Evolutionary conservation across 2,329 filamentous ascomycete species (phyloP), one percentile per base, ranked within the genome.

Genomic region (Cladosporium sp.): DNA sequence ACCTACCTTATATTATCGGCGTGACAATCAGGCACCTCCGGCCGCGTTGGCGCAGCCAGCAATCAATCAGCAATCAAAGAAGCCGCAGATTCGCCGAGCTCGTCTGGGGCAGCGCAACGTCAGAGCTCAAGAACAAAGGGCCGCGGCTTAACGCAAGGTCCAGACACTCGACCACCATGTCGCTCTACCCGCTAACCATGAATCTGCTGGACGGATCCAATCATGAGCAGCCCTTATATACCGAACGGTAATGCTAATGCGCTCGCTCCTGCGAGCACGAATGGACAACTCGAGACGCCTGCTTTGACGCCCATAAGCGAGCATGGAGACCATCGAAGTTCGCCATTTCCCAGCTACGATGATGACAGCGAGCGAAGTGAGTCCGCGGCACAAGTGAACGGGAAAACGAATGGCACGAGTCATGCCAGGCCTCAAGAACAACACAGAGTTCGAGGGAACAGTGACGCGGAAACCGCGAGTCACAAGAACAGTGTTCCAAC

Each of bases 241-340:
- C 34, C 54, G 6, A 56, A 42, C 22, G 47, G 39, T 34, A 40
- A 43, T 28, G 17, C 55, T 22, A 43, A 37, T 39, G 17, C 36
- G 3, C 47, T 51, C 17, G 20, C 25, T 12, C 45, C 49, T 30
- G 22, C 49, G 25, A 37, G 25, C 9, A 28, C 47, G 19, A 59
- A 63, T 25, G 59, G 57, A 34, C 66, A 70, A 50, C 65, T 70
- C 15, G 61, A 65, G 14, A 68, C 69, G 34, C 68, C 69, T 20
- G 64, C 66, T 2, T 59, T 71, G 38, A 66, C 67, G 14, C 69
- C 69, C 14, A 67, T 69, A 51, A 63, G 62, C 60, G 68, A 69
- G 59, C 59, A 64, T 59, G 67, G 59, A 34, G 54, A 62, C 19
- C 25, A 8, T 49, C 30, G 40, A 34, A 19, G 25, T 38, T 28